Evolutionary conservation across 345 rosid species (phyloP).

Genomic region (Crucihimalaya himalaica): DNA sequence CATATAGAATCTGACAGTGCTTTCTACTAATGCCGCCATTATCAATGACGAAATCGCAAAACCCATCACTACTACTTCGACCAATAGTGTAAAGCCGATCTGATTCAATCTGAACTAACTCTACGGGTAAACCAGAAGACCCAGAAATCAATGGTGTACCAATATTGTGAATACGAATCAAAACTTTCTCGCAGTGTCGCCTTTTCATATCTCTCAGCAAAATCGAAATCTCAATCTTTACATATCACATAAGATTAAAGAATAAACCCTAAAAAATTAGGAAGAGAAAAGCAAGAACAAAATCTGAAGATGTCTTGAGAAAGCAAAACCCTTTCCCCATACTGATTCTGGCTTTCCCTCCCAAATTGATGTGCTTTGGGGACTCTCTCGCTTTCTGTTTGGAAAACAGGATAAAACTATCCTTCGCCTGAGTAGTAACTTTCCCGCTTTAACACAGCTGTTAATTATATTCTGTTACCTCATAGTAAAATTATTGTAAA

Average conservation of each 20-base stretch:
- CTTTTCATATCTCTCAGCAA: conserved; percentile 37
- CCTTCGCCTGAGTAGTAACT: conserved; percentile 5
- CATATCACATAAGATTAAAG: conserved; percentile 24
- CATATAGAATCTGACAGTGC: conserved; percentile 75
- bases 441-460: conserved; percentile 16
- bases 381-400: conserved; percentile 6
- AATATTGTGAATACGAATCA: conserved; percentile 47
- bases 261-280: neutral
- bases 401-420: neutral
- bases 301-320: neutral
- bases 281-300: neutral
- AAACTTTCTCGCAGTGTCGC: conserved; percentile 44
- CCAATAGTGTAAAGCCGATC: conserved; percentile 65
- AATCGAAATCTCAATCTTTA: conserved; percentile 11
- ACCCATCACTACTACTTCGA: conserved; percentile 37
- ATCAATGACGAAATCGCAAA: conserved; percentile 52
- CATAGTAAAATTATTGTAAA: neutral
- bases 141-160: conserved; percentile 57
- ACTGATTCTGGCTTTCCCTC: conserved; percentile 37
- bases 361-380: conserved; percentile 32
- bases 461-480: neutral
- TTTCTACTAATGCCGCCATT: conserved; percentile 60
- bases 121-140: conserved; percentile 45
- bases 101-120: conserved; percentile 49
- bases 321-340: conserved; percentile 28